These are phyloP conservation scores for Staphylotrichum longicolle DNA, from an alignment of 495 filamentous ascomycete genomes.

Conservation along the genomic window DNA sequence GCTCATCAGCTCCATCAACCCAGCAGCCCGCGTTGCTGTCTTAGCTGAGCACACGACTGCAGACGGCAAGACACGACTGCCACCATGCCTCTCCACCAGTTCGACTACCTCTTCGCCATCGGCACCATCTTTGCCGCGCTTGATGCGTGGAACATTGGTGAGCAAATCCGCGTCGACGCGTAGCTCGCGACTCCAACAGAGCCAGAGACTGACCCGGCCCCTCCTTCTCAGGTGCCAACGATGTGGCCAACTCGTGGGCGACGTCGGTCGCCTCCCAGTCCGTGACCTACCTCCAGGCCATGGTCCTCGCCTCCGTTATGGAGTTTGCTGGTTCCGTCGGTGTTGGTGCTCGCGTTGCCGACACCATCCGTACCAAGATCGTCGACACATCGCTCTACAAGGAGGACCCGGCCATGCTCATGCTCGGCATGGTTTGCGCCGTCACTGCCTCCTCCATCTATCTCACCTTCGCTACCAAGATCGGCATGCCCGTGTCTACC, in stretches of 20 bases:
- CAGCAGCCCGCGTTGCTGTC: conserved; percentile 3
- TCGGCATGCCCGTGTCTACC: conserved; percentile 61
- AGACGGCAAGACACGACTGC: background rate
- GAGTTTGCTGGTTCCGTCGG: conserved; percentile 65
- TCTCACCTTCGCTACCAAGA: conserved; percentile 55
- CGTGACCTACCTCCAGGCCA: conserved; percentile 64
- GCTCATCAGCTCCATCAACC: conserved; percentile 15
- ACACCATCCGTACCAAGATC: conserved; percentile 67
- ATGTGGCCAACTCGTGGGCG: conserved; percentile 77
- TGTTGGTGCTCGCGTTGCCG: conserved; percentile 62
- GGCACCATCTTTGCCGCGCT: conserved; percentile 74
- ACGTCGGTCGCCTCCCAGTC: conserved; percentile 69
- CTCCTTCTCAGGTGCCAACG: conserved; percentile 49
- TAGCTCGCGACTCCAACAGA: background rate
- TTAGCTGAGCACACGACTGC: conserved; percentile 16
- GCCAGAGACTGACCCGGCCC: background rate
- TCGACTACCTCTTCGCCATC: conserved; percentile 71
- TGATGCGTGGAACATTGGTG: conserved; percentile 68
- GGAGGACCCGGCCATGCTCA: conserved; percentile 52
- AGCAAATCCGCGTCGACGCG: background rate
- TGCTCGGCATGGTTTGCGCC: conserved; percentile 64
- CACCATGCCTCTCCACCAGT: conserved; percentile 50
- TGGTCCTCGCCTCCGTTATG: conserved; percentile 63
- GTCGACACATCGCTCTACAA: conserved; percentile 53
- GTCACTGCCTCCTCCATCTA: conserved; percentile 58